Evolutionary conservation across 2,329 filamentous ascomycete genomes (phyloP), one percentile per base, ranked within the genome.

Genomic region (Neopestalotiopsis clavispora): DNA sequence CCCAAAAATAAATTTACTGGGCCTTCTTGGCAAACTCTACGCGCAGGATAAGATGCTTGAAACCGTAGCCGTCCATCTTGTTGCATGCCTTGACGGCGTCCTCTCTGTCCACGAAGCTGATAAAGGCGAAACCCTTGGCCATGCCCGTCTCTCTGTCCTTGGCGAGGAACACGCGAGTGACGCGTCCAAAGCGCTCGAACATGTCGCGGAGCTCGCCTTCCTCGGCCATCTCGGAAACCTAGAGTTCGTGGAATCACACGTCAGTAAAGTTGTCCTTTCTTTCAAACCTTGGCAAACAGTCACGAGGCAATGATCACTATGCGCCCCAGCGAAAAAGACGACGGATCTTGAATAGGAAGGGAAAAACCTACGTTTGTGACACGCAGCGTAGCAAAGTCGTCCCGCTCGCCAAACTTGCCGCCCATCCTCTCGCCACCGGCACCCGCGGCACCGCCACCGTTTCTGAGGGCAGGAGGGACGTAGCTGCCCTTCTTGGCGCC

Each of bases 61-160:
- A 95, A 84, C 93, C 93, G 75, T 88, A 98, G 78, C 96, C 96
- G 83, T 99, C 96, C 94, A 99, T 95, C 89, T 97, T 98, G 84
- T 92, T 92, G 85, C 94, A 97, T 56, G 96, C 96, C 85, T 92
- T 93, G 75, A 93, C 93, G 74, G 96, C 96, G 82, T 99, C 96
- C 74, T 87, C 83, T 75, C 96, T 88, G 81, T 99, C 96, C 70
- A 92, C 93, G 79, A 96, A 99, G 82, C 94, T 97, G 87, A 99
- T 97, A 82, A 99, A 99, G 32, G 97, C 97, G 81, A 99, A 99
- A 72, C 96, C 96, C 90, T 99, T 99, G 76, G 96, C 96, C 80
- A 95, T 86, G 71, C 94, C 94, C 56, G 96, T 99, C 77, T 99
- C 96, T 80, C 96, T 88, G 85, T 99, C 96, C 88, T 98, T 98